A percentile compares a stretch with the other conserved stretches of the same genome.
Conservation (phyloP, 1,139 yeast species). For the Diutina catenulata region DNA sequence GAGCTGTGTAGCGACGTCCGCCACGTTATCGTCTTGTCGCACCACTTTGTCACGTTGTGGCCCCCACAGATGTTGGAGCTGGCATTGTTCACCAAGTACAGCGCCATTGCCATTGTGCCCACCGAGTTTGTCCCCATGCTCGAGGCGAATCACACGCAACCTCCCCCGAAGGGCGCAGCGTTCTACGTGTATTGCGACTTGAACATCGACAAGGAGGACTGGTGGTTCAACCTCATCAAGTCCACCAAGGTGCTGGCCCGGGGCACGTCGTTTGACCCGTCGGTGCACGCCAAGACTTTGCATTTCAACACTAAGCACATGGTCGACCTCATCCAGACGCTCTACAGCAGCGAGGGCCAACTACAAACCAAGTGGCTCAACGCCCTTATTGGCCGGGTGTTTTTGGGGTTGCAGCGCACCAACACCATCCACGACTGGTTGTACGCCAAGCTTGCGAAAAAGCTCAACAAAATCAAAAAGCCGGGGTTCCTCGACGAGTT, state of each 20-base stretch:
- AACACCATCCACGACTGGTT: constrained; percentile 47
- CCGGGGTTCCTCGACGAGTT: constrained; percentile 86
- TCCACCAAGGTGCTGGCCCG: constrained; percentile 47
- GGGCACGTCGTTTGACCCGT: constrained; percentile 16
- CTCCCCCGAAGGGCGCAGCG: constrained; percentile 36
- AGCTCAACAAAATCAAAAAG: constrained; percentile 65
- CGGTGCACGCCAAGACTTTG: constrained; percentile 54
- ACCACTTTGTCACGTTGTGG: constrained; percentile 73
- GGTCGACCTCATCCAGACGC: constrained; percentile 59
- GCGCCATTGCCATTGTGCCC: constrained; percentile 61
- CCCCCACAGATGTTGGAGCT: constrained; percentile 66
- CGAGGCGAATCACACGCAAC: not conserved
- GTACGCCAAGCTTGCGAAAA: constrained; percentile 49
- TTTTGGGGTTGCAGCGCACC: constrained; percentile 66
- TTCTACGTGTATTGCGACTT: constrained; percentile 68
- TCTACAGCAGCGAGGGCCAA: constrained; percentile 77
- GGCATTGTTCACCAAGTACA: constrained; percentile 64
- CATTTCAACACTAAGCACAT: constrained; percentile 64
- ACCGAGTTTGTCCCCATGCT: constrained; percentile 3
- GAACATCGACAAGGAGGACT: constrained; percentile 78
- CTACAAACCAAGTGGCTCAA: constrained; percentile 83
- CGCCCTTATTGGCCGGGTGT: constrained; percentile 73
- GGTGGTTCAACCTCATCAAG: constrained; percentile 76
- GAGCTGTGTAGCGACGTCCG: constrained; percentile 54
- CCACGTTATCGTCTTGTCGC: constrained; percentile 69